Evolutionary conservation across 192 early-diverging fungal genomes (phyloP), one percentile per base, ranked within the genome.

Genomic region (Coemansia asiatica): DNA sequence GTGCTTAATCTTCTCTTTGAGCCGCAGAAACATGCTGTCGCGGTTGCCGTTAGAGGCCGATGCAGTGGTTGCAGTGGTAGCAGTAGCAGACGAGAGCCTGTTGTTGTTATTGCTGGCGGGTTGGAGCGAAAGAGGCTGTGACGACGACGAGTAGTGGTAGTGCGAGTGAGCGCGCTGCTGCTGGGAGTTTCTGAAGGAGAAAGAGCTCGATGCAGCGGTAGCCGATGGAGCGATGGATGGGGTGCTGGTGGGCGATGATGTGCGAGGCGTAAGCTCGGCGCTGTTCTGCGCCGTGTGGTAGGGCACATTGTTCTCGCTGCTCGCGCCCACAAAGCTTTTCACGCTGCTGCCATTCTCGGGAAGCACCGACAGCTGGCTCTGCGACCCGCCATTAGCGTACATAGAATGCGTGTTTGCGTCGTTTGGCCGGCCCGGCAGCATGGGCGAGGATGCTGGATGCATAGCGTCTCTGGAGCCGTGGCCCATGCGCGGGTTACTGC

Each of bases 1-100:
- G 22, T 55, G 61, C 64, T 67, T 73, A 68, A 79, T 79, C 71
- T 79, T 79, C 38, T 79, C 76, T 51, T 79, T 79, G 27, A 79
- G 60, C 15, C 76, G 76, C 46, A 73, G 65, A 58, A 79, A 79
- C 76, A 79, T 74, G 65, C 76, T 79, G 64, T 79, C 76, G 56
- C 76, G 76, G 70, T 60, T 79, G 40, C 40, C 40, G 40, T 44
- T 44, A 16, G 40, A 33, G 4, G 31, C 31, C 31, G 31, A 25
- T 25, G 40, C 40, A 8, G 40, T 61, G 49, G 56, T 54, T 1
- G 62, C 55, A 28, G 55, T 28, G 18, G 63, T 59, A 3, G 58
- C 51, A 28, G 40, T 61, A 7, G 71, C 71, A 15, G 76, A 68
- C 23, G 76, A 79, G 57, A 67, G 56, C n/a, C 76, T 33, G 31